Evolutionary conservation across 2,329 filamentous ascomycete genomes (phyloP), one percentile per base, ranked within the genome.

Genomic region (Fusarium fujikuroi): DNA sequence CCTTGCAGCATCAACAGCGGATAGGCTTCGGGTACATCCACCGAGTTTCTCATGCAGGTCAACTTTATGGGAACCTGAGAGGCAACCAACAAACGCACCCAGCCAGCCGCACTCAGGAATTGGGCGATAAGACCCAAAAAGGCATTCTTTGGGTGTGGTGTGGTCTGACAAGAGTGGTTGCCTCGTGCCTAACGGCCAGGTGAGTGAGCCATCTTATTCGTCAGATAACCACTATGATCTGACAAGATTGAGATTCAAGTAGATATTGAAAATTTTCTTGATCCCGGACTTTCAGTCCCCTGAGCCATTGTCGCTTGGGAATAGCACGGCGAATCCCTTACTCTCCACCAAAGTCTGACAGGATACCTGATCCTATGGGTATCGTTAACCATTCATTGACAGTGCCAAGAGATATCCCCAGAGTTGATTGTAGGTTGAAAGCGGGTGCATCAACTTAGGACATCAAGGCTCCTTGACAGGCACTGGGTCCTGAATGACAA

Each of bases 391-490:
- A 63, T 58, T 70, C 64, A 65, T 72, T 72, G 50, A 72, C 49
- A 43, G 44, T 61, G 76, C 76, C 76, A 77, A 77, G 76, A 78
- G 75, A 77, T 77, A 77, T 77, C 75, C 76, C 76, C 76, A 76
- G 76, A 77, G 44, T 75, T 62, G 61, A 53, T 60, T 73, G 53
- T 37, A 43, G 43, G 30, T 65, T 56, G 37, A 57, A 40, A 60
- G 61, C 62, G 68, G 59, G 63, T 60, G 60, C 50, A 67, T 70
- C 66, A 50, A 23, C 60, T 64, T 64, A 60, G 70, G 65, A 50
- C 52, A 69, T 60, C 67, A 74, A 70, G 66, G 60, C 39, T 60
- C 58, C 56, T 44, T 66, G 70, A 60, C 66, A 60, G 63, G 47
- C 53, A 64, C 28, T 47, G 52, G 46, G 36, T 50, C 52, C 28